Conservation (phyloP, 768 basidiomycete species). For the Lactifluus rugatus region DNA sequence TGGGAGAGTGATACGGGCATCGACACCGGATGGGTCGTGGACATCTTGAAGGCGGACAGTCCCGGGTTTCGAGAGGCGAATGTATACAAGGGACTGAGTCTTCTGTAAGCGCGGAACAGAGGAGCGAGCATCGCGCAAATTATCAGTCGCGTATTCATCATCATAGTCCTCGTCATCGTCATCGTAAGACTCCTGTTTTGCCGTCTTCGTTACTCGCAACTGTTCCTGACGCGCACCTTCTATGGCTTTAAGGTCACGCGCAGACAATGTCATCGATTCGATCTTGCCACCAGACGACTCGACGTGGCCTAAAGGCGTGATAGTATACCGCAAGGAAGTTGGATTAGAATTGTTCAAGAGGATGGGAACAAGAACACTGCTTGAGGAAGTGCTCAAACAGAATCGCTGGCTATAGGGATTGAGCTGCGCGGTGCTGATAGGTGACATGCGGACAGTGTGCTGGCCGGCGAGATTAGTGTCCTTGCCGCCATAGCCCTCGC, state of each 20-base stretch:
- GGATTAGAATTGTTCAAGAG: slow-evolving; percentile 87
- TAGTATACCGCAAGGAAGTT: slow-evolving; percentile 57
- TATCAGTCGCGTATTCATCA: slow-evolving; percentile 29
- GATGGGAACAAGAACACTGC: slow-evolving; percentile 64
- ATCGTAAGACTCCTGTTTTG: slow-evolving; percentile 38
- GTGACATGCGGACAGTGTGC: slow-evolving; percentile 87
- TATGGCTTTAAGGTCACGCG: slow-evolving; percentile 58
- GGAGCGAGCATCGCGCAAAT: slow-evolving; percentile 21
- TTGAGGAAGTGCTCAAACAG: slow-evolving; percentile 51
- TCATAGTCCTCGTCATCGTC: slow-evolving; percentile 69
- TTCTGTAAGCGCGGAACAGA: slow-evolving; percentile 48
- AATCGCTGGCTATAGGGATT: slow-evolving; percentile 69
- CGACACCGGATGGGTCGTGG: slow-evolving; percentile 55
- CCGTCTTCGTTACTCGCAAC: slow-evolving; percentile 33
- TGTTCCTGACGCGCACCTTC: slow-evolving; percentile 49
- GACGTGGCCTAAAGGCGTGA: slow-evolving; percentile 52
- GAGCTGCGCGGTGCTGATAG: slow-evolving; percentile 85
- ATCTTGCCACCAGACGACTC: slow-evolving; percentile 28
- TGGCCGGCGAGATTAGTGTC: slow-evolving; percentile 70
- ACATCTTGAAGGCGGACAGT: slow-evolving; percentile 66
- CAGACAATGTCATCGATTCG: slow-evolving; percentile 26
- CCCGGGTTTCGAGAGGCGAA: slow-evolving; percentile 66
- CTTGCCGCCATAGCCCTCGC: slow-evolving; percentile 30
- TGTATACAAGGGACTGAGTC: slow-evolving; percentile 64
- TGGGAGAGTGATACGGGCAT: slow-evolving; percentile 60